Evolutionary conservation across 441 rosid genomes (phyloP), one percentile per base, ranked within the genome.

Genomic region (Daphne laureola): DNA sequence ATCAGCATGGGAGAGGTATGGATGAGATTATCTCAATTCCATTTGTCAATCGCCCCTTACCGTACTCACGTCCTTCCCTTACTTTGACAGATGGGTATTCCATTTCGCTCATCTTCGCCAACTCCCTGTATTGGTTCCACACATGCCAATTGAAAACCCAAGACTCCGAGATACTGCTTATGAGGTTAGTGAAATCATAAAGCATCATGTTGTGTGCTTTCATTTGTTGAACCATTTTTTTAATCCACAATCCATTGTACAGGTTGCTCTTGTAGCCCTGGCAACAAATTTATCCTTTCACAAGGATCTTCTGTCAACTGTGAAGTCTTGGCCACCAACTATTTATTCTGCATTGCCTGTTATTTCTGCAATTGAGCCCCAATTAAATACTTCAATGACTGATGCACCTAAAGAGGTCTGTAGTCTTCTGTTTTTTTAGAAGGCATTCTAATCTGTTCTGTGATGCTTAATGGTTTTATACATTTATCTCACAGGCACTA

Each of bases 61-160:
- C 2, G 2, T 9, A 2, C 7, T 31, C 38, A 31, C 38, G 7
- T 31, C 12, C 38, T 31, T 9, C 25, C 2, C 25, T 57, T 82
- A 62, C 68, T 62, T 68, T 61, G 31, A 49, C 84, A 94, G 99
- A 67, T 94, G 97, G 99, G 95, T 90, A 73, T 94, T 94, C 80
- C 98, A 90, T 68, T 94, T 94, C 78, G 99, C 99, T 61, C 98
- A 88, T 75, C 90, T 94, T 47, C 98, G 97, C 40, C 99, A 88
- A 67, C 93, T 94, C 55, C 98, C 96, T 50, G 90, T 83, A 27
- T 76, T 94, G 83, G 97, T 90, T 73, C 99, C 98, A 35, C 84
- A 78, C 68, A 90, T 94, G 51, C 99, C 99, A 59, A 86, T 90
- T 14, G 89, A 88, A 61, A 81, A 75, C 67, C 98, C 99, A 43